These are phyloP conservation scores for Akanthomyces uredinophilus DNA, from an alignment of 2,329 filamentous ascomycete genomes.

Conservation along the genomic window DNA sequence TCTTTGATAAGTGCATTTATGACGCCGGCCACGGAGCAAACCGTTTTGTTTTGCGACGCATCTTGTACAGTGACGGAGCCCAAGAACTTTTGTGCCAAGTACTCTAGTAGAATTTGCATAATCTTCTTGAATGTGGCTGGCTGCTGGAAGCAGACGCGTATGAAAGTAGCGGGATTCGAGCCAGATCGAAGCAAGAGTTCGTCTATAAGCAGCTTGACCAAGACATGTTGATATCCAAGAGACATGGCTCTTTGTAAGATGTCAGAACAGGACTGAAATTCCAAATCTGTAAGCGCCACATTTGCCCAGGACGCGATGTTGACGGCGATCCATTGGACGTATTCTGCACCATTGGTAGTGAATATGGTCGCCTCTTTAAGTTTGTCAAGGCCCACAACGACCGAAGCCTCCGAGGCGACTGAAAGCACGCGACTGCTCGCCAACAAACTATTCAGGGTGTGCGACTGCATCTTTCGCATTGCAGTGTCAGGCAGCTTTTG, in stretches of 20 bases:
- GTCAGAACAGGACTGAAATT: slow-evolving; percentile 39
- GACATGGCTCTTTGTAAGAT: slow-evolving; percentile 57
- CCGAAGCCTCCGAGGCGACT: slow-evolving; percentile 50
- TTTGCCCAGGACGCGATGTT: slow-evolving; percentile 50
- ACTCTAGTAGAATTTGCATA: slow-evolving; percentile 27
- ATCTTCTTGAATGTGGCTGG: slow-evolving; percentile 24
- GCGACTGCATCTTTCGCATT: slow-evolving; percentile 28
- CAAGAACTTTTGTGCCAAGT: slow-evolving; percentile 43
- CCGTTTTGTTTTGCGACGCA: slow-evolving; percentile 26
- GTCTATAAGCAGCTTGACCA: slow-evolving; percentile 34
- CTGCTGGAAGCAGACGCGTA: slow-evolving; percentile 26
- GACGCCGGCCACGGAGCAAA: slow-evolving; percentile 56
- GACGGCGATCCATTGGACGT: slow-evolving; percentile 65
- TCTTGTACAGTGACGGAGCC: slow-evolving; percentile 30
- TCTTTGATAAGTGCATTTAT: slow-evolving; percentile 45
- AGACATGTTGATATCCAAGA: slow-evolving; percentile 59
- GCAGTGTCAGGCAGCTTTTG: slow-evolving; percentile 19
- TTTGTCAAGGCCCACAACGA: slow-evolving; percentile 36
- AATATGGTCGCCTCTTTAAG: slow-evolving; percentile 38
- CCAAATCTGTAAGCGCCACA: slow-evolving; percentile 28
- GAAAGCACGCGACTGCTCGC: slow-evolving; percentile 47
- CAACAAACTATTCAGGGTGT: slow-evolving; percentile 39
- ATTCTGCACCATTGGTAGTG: slow-evolving; percentile 60
- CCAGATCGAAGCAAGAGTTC: slow-evolving; percentile 32
- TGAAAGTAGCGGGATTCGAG: slow-evolving; percentile 22